Evolutionary conservation across 169 alveolate genomes (phyloP).

Genomic region (Plasmodium falciparum): DNA sequence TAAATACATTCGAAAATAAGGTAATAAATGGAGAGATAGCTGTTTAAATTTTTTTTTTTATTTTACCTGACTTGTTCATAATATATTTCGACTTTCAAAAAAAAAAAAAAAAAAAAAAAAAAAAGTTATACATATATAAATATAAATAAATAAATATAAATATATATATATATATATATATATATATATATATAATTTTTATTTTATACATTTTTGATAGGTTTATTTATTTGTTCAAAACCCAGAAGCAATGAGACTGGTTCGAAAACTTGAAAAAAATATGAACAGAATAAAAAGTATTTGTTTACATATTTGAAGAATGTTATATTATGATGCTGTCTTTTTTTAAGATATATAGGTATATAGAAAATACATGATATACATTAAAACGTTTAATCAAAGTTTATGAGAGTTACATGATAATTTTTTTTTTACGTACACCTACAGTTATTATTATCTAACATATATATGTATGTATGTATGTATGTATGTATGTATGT

Average conservation of each 20-base stretch:
- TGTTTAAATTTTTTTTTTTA: constrained; percentile 1
- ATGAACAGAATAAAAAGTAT: constrained; percentile 38
- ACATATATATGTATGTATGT: neutral
- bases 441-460: no score
- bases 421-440: no score
- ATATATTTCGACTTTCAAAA: neutral
- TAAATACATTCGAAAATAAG: constrained; percentile 22
- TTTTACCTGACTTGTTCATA: neutral
- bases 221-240: constrained; percentile 34
- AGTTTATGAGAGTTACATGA: no score
- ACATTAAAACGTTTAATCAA: no score
- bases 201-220: constrained; percentile 3
- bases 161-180: constrained; percentile 23
- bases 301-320: neutral
- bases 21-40: constrained; percentile 13
- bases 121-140: neutral
- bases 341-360: no score
- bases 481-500: neutral
- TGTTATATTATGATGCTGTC: no score
- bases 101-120: constrained; percentile 3
- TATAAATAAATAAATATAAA: no score
- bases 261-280: constrained; percentile 39
- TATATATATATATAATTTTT: neutral
- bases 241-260: constrained; percentile 31
- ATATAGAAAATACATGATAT: no score